phyloP scores from a whole-genome alignment of 2,329 filamentous ascomycete species.

The Xylariaceae sp. region DNA sequence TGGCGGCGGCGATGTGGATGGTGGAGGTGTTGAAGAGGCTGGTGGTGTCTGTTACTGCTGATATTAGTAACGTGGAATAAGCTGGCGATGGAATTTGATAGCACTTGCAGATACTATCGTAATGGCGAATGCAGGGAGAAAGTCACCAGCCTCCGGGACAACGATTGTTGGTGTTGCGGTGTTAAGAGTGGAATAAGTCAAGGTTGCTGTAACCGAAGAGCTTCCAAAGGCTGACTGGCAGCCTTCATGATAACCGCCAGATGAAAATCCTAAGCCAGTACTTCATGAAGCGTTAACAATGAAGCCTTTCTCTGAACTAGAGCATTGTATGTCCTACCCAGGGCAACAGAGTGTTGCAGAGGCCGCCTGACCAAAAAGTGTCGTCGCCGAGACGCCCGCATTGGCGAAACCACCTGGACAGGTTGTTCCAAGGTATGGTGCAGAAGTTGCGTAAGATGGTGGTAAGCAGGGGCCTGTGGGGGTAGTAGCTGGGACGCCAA shows the following conservation, averaged over 20 bases:
- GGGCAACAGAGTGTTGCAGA: not conserved
- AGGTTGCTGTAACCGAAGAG: not conserved
- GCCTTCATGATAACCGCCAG: not conserved
- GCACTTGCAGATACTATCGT: not conserved
- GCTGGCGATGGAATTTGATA: no score
- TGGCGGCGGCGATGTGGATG: no score
- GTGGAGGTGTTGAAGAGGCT: no score
- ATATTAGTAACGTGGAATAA: no score
- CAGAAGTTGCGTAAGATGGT: not conserved
- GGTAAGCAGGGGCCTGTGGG: not conserved
- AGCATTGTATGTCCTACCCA: not conserved
- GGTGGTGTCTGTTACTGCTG: no score
- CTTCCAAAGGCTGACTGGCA: not conserved
- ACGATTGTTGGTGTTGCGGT: not conserved
- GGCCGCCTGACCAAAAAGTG: not conserved
- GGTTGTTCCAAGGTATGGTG: not conserved
- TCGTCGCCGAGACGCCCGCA: not conserved
- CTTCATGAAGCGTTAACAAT: no score
- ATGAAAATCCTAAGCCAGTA: not conserved
- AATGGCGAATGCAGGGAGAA: not conserved
- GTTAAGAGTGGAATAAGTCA: not conserved
- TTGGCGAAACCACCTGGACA: slow-evolving; percentile 1
- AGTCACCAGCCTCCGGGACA: not conserved
- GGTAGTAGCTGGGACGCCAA: not conserved
- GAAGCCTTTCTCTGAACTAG: not conserved